These are phyloP conservation scores for Zelopaecilomyces penicillatus DNA, from an alignment of 2,329 filamentous ascomycete genomes.

Conservation along the genomic window DNA sequence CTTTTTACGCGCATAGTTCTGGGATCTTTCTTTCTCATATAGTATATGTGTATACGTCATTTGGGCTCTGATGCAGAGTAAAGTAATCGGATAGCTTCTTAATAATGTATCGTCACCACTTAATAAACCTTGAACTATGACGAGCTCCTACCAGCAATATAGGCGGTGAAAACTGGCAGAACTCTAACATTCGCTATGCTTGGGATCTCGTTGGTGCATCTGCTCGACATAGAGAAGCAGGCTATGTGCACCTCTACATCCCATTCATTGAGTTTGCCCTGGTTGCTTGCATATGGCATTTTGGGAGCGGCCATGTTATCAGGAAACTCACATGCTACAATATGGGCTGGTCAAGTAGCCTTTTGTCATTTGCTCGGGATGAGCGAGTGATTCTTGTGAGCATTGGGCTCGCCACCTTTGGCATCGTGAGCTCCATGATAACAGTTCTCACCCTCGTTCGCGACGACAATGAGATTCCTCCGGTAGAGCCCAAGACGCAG, in stretches of 20 bases:
- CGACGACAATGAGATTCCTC: conserved; percentile 58
- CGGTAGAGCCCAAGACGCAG: conserved; percentile 55
- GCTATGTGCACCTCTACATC: no score
- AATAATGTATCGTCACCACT: no score
- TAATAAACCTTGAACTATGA: no score
- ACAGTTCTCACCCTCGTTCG: conserved; percentile 51
- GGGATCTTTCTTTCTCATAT: no score
- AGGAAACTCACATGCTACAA: conserved; percentile 10
- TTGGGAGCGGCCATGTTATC: no score
- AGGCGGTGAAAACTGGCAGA: conserved; percentile 16
- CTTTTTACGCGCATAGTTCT: no score
- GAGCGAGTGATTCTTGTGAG: conserved; percentile 46
- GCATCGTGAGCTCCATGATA: conserved; percentile 49
- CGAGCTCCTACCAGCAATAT: no score
- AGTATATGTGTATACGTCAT: no score
- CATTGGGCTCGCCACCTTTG: conserved; percentile 49
- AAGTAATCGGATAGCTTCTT: no score
- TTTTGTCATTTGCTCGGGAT: conserved; percentile 33
- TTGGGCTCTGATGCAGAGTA: no score
- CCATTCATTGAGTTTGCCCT: no score
- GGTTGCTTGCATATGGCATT: no score
- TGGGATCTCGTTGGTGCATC: not conserved
- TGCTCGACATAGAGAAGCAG: not conserved
- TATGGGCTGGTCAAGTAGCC: conserved; percentile 30
- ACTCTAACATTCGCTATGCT: conserved; percentile 1